These are phyloP conservation scores for Ceratocystis colombiana DNA, from an alignment of 2,329 filamentous ascomycete species.

Conservation along the genomic window DNA sequence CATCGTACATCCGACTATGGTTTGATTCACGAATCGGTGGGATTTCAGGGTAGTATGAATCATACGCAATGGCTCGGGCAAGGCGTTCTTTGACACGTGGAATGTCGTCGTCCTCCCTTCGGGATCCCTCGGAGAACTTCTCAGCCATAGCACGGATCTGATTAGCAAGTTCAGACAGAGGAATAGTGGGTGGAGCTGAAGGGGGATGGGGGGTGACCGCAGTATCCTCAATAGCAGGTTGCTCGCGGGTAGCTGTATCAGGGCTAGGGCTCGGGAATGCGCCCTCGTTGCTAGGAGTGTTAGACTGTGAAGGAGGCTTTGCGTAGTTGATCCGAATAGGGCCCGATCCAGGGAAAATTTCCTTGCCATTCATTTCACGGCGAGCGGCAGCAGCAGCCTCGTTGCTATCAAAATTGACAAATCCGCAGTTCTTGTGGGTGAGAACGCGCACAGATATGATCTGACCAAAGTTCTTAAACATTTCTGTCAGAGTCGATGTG, in stretches of 20 bases:
- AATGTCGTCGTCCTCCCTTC: slow-evolving; percentile 68
- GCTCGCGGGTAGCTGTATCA: slow-evolving; percentile 59
- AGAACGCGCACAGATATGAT: slow-evolving; percentile 88
- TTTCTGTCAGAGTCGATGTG: slow-evolving; percentile 84
- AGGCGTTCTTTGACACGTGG: slow-evolving; percentile 48
- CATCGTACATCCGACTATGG: slow-evolving; percentile 82
- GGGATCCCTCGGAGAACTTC: slow-evolving; percentile 63
- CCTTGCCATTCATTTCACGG: slow-evolving; percentile 81
- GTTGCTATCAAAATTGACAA: slow-evolving; percentile 89
- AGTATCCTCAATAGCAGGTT: slow-evolving; percentile 21
- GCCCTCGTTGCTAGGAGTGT: slow-evolving; percentile 80
- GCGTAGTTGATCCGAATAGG: slow-evolving; percentile 95
- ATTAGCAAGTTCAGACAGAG: slow-evolving; percentile 64
- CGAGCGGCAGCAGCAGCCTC: slow-evolving; percentile 89
- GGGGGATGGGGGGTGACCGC: slow-evolving; percentile 32
- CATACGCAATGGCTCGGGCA: slow-evolving; percentile 65
- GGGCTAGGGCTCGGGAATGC: slow-evolving; percentile 85
- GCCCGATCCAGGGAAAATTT: slow-evolving; percentile 94
- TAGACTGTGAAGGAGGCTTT: slow-evolving; percentile 82
- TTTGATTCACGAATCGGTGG: slow-evolving; percentile 80
- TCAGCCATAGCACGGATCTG: slow-evolving; percentile 80
- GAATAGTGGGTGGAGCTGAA: slow-evolving; percentile 46
- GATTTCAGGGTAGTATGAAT: slow-evolving; percentile 68
- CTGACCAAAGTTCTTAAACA: slow-evolving; percentile 85
- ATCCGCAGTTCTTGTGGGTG: slow-evolving; percentile 97